Evolutionary conservation across 176 grass and related monocot species (phyloP).

Genomic region (Zea mays): DNA sequence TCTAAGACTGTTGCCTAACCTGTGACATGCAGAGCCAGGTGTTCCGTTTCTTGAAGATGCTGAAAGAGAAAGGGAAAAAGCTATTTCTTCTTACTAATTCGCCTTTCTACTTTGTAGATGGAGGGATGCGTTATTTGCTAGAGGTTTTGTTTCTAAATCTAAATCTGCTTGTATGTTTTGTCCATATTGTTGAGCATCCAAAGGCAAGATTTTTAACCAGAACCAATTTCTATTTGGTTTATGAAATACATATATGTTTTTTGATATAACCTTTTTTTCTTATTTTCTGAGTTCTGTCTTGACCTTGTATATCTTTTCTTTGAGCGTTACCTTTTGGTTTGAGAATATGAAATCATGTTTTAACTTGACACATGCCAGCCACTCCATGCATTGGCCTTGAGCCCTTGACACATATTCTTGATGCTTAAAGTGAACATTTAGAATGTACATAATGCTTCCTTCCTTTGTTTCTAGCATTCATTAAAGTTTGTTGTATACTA

Average conservation of each 20-base stretch:
- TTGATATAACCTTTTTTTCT: neutral
- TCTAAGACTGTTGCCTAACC: conserved; percentile 22
- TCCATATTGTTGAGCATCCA: conserved; percentile 10
- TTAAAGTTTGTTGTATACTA: conserved; percentile 18
- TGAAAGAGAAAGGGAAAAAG: conserved; percentile 89
- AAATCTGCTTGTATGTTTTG: conserved; percentile 22
- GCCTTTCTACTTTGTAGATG: conserved; percentile 97
- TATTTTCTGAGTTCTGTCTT: neutral
- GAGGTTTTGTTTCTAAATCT: conserved; percentile 61
- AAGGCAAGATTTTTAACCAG: neutral
- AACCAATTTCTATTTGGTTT: neutral
- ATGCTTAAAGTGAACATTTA: conserved; percentile 1
- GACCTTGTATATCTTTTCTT: neutral
- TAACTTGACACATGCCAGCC: neutral
- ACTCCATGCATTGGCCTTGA: neutral
- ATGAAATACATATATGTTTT: conserved; percentile 1
- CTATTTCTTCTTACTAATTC: conserved; percentile 98
- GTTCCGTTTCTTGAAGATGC: conserved; percentile 64
- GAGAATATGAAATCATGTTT: conserved; percentile 16
- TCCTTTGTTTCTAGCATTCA: conserved; percentile 8
- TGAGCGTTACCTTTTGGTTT: neutral
- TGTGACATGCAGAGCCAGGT: conserved; percentile 61
- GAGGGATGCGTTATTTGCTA: conserved; percentile 90
- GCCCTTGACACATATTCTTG: neutral
- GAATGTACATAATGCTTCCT: neutral